phyloP scores from a whole-genome alignment of 1,284 basidiomycete species.

The Moesziomyces globuligerus region DNA sequence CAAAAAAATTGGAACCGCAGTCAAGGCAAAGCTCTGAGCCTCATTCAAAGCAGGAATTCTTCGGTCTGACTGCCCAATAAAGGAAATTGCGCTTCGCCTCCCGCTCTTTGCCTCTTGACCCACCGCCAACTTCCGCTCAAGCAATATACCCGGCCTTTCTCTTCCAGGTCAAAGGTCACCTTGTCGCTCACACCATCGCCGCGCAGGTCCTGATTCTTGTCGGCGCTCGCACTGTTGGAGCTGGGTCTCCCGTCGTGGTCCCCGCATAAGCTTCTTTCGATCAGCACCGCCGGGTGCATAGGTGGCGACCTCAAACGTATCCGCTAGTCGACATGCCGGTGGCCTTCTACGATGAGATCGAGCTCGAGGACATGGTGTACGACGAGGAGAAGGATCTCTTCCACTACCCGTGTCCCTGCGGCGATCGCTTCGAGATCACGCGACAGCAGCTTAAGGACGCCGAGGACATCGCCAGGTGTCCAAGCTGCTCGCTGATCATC shows the following conservation, averaged over 20 bases:
- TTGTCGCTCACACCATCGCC: background rate
- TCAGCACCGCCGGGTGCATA: slow-evolving; percentile 15
- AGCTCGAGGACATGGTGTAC: slow-evolving; percentile 67
- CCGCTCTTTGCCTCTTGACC: background rate
- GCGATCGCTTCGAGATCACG: slow-evolving; percentile 97
- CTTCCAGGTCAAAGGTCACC: slow-evolving; percentile 19
- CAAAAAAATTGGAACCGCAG: slow-evolving; percentile 33
- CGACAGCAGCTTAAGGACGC: slow-evolving; percentile 81
- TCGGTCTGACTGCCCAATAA: no score
- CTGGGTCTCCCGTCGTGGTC: slow-evolving; percentile 13
- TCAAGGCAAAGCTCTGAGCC: no score
- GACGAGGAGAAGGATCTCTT: slow-evolving; percentile 64
- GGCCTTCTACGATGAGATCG: slow-evolving; percentile 65
- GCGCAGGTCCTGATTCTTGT: background rate
- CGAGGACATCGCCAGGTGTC: slow-evolving; percentile 96
- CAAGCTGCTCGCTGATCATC: slow-evolving; percentile 92
- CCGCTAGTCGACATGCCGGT: slow-evolving; percentile 21
- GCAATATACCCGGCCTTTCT: slow-evolving; percentile 34
- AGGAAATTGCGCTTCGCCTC: background rate
- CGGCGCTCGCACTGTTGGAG: slow-evolving; percentile 3
- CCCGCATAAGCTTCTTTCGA: background rate
- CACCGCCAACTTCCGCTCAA: background rate
- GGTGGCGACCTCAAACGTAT: slow-evolving; percentile 33
- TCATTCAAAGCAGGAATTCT: no score
- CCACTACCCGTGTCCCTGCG: slow-evolving; percentile 99